Evolutionary conservation across 208 protist genomes (phyloP), one percentile per base, ranked within the genome.

Genomic region (Eutreptiella sp.): DNA sequence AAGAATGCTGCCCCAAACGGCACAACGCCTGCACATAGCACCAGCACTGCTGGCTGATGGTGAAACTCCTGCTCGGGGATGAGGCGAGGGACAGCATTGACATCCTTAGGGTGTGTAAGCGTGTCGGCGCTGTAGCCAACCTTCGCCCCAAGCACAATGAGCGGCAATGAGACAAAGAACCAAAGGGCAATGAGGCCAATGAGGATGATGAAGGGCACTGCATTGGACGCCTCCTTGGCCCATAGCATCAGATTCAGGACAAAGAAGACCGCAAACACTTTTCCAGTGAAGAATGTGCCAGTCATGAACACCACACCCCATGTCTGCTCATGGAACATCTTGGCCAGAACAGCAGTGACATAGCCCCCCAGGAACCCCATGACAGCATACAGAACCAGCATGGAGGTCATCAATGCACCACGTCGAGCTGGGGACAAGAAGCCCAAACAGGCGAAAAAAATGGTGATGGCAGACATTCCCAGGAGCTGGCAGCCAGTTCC

Each of bases 1-100:
- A 95, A 89, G 36, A 95, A 95, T 11, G 92, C 78, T 14, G 86
- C 86, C 29, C 85, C 89, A 68, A 95, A 95, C 28, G 90, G 90
- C n/a, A 95, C 73, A 9, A 95, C 68, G 53, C 85, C 89, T 45
- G 76, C 89, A 34, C 92, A 72, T 3, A 90, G 29, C 11, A 94
- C 74, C 3, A 76, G 73, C 11, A 87, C 32, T 4, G 68, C 24
- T 21, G 80, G 70, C 36, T 70, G 38, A 83, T 91, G 85, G 75
- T 93, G 94, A 82, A 80, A 88, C n/a, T n/a, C n/a, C 50, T 84
- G 78, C 2, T 76, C 66, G 19, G 79, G 84, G 16, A 90, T 70
- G 58, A 88, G 77, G 33, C 87, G 58, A 5, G 85, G 86, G 19
- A 93, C 93, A 50, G 81, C 78, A 39, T 90, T 91, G 35, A 73